Evolutionary conservation across 768 basidiomycete genomes (phyloP).

Genomic region (Amanita fuliginea): DNA sequence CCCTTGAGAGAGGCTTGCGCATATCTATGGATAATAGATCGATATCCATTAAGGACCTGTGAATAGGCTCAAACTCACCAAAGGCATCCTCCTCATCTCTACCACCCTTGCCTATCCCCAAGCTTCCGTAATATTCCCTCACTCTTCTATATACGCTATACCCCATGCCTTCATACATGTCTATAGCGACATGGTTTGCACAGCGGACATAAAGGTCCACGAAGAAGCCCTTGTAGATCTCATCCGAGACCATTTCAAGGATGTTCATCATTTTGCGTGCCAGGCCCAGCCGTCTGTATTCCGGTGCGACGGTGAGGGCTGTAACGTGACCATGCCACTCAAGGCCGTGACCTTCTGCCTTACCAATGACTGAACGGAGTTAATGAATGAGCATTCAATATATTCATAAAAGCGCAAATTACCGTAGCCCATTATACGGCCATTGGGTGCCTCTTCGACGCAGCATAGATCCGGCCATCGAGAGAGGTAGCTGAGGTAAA

Average conservation of each 20-base stretch:
- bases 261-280: conserved; percentile 80
- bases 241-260: conserved; percentile 79
- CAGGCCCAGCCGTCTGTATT: conserved; percentile 81
- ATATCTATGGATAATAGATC: conserved; percentile 29
- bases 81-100: conserved; percentile 86
- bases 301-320: conserved; percentile 88
- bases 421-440: conserved; percentile 92
- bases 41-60: not conserved
- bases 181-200: conserved; percentile 73
- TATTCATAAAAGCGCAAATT: conserved; percentile 14
- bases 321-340: conserved; percentile 97
- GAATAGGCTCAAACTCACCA: conserved; percentile 39
- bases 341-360: conserved; percentile 65
- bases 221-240: conserved; percentile 74
- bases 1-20: conserved; percentile 65
- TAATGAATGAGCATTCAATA: not conserved
- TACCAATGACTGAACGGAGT: conserved; percentile 66
- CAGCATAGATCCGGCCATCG: conserved; percentile 90
- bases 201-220: conserved; percentile 95
- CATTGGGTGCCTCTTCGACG: conserved; percentile 70
- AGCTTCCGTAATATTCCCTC: conserved; percentile 75
- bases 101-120: conserved; percentile 68
- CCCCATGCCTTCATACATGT: conserved; percentile 86
- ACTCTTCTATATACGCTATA: conserved; percentile 92
- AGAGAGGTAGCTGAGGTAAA: conserved; percentile 82